Conservation (phyloP, 2,329 filamentous ascomycete species). For the Balansia obtecta region DNA sequence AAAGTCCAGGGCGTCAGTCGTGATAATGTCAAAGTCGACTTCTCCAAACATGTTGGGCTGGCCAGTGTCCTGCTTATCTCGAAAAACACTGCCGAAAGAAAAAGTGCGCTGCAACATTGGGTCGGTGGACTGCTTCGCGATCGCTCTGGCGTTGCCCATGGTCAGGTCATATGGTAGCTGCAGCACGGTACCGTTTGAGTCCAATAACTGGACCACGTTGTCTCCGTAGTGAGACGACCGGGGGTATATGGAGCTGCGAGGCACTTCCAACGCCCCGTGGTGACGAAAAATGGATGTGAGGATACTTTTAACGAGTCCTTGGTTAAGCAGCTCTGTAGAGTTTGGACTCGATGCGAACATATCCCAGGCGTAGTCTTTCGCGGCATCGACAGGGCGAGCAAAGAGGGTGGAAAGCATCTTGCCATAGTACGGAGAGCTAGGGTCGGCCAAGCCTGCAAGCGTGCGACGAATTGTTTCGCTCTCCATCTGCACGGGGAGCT, state of each 20-base stretch:
- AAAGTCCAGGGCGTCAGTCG: conserved; percentile 65
- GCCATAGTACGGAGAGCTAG: conserved; percentile 75
- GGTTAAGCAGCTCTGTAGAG: conserved; percentile 53
- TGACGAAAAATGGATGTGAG: conserved; percentile 70
- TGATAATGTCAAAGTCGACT: conserved; percentile 95
- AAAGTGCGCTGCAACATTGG: conserved; percentile 63
- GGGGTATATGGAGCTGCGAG: conserved; percentile 67
- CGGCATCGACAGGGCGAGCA: conserved; percentile 58
- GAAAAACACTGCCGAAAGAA: conserved; percentile 78
- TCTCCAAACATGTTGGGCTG: conserved; percentile 77
- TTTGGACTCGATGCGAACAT: conserved; percentile 45
- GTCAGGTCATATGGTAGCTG: conserved; percentile 94
- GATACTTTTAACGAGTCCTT: conserved; percentile 60
- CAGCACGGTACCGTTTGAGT: conserved; percentile 72
- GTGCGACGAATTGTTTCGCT: conserved; percentile 81
- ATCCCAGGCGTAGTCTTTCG: conserved; percentile 73
- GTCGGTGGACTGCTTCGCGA: conserved; percentile 57
- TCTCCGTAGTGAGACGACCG: conserved; percentile 63
- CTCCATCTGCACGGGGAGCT: conserved; percentile 82
- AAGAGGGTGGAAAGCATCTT: conserved; percentile 85
- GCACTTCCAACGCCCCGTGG: conserved; percentile 77
- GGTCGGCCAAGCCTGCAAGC: conserved; percentile 68
- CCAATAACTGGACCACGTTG: conserved; percentile 68
- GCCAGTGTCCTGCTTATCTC: conserved; percentile 64
- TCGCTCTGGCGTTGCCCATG: conserved; percentile 70